Conservation (phyloP, 768 basidiomycete species). For the Mycena alexandri region DNA sequence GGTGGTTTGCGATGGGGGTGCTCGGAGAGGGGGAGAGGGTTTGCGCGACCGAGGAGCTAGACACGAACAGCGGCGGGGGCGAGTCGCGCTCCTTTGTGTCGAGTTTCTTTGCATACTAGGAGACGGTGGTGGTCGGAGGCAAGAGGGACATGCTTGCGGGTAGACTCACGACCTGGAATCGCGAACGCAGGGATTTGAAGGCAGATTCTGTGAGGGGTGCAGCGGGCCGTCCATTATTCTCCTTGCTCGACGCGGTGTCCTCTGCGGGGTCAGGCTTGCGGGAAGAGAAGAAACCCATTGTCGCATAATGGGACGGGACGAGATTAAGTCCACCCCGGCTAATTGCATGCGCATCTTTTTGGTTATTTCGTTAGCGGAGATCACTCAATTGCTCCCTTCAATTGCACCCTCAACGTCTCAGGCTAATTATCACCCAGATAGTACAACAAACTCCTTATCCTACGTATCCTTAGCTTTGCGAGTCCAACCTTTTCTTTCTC, state of each 20-base stretch:
- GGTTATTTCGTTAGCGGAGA: too few relatives aligned
- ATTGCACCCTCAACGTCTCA: too few relatives aligned
- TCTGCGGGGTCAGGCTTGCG: slow-evolving; percentile 53
- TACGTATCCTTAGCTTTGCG: too few relatives aligned
- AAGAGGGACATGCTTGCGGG: not conserved
- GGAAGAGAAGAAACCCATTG: slow-evolving; percentile 69
- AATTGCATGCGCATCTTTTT: slow-evolving; percentile 17
- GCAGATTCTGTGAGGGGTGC: slow-evolving; percentile 35
- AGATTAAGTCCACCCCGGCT: slow-evolving; percentile 3
- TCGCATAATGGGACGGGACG: slow-evolving; percentile 54
- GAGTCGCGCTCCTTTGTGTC: slow-evolving; percentile 28
- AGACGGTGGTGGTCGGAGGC: slow-evolving; percentile 7
- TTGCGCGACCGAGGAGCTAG: slow-evolving; percentile 25
- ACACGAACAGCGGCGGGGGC: slow-evolving; percentile 18
- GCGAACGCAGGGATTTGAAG: slow-evolving; percentile 35
- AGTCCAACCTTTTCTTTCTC: too few relatives aligned
- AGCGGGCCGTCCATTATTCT: slow-evolving; percentile 46
- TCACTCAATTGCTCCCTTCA: too few relatives aligned
- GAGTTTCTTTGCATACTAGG: slow-evolving; percentile 33
- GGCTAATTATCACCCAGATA: too few relatives aligned
- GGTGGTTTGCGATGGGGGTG: slow-evolving; percentile 35
- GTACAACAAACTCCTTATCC: too few relatives aligned
- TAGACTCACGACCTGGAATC: slow-evolving; percentile 34
- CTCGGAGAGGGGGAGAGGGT: slow-evolving; percentile 25
- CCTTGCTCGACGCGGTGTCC: slow-evolving; percentile 44